Base-by-base conservation (phyloP, 1,284 basidiomycete genomes). In the Bondarzewia mesenterica region DNA sequence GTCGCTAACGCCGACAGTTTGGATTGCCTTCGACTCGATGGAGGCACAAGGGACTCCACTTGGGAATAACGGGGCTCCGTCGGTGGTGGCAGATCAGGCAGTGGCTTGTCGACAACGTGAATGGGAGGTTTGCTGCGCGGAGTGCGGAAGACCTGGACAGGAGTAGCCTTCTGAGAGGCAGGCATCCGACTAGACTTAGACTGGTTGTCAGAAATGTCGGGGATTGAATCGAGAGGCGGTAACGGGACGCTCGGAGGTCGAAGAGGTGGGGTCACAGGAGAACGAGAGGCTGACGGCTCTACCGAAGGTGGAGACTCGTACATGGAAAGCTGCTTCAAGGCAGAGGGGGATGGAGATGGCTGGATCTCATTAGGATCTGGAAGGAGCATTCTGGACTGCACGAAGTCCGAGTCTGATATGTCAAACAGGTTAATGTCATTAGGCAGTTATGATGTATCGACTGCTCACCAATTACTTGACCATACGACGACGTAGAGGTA, bases 291-390 rank as follows among this genome's bases (percentile, higher is more conserved):
- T n/a, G 72, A 67, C 23, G 64, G 69, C n/a, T 70, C 64, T 22
- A 65, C 66, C 5, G 78, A 77, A 5, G 79, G 77, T 7, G 77
- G 71, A 41, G 73, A 71, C 54, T 82, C 76, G 46, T 75, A 21
- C 8, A 29, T 42, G 21, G 54, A 49, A 42, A 42, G 41, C n/a
- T 78, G 71, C 45, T 83, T 78, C 16, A 91, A 66, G 2, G 91
- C 90, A 27, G 78, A 91, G n/a, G 63, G 72, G 48, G 77, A 80
- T 47, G 80, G 78, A 21, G 81, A 84, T 12, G 77, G 73, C 23
- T 77, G 75, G 50, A 84, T 82, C 7, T 66, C 63, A 56, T 84
- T 82, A 23, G 84, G 82, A 61, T 84, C 76, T 37, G 56, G 63
- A 27, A 45, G 21, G 23, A 23, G 50, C 55, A 42, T 49, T 49